These are phyloP conservation scores for Myriosclerotinia scirpicola DNA, from an alignment of 2,329 filamentous ascomycete genomes.

Conservation along the genomic window DNA sequence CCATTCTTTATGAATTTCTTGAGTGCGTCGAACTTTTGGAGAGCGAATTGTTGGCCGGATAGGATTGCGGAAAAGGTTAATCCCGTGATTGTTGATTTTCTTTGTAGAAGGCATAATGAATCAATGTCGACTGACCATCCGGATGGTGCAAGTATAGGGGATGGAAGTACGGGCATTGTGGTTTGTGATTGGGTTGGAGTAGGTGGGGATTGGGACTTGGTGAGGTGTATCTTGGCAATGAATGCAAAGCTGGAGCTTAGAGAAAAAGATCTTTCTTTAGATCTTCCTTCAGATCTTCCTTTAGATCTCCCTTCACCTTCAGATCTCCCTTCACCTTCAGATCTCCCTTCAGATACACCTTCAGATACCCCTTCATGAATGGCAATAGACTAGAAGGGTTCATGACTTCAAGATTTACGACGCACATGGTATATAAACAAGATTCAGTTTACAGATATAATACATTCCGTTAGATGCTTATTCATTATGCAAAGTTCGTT, in stretches of 20 bases:
- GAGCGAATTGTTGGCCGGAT: conserved; percentile 87
- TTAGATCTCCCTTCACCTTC: not conserved
- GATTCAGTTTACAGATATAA: conserved; percentile 34
- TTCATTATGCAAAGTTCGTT: conserved; percentile 29
- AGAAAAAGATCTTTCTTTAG: conserved; percentile 15
- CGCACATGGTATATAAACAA: conserved; percentile 22
- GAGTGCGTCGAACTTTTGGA: conserved; percentile 92
- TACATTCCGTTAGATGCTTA: conserved; percentile 29
- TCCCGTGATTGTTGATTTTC: conserved; percentile 66
- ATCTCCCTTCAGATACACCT: not conserved
- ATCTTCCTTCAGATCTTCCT: not conserved
- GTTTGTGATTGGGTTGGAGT: conserved; percentile 92
- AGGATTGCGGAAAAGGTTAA: conserved; percentile 86
- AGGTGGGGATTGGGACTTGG: conserved; percentile 85
- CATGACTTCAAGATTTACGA: conserved; percentile 27
- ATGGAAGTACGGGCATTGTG: conserved; percentile 81
- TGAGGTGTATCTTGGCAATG: conserved; percentile 86
- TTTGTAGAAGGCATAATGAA: conserved; percentile 57
- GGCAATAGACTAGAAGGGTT: conserved; percentile 10
- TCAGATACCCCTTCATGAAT: conserved; percentile 6
- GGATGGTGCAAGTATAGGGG: conserved; percentile 51
- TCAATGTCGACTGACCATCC: conserved; percentile 27
- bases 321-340: not conserved
- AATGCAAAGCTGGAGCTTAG: conserved; percentile 66
- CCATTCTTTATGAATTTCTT: conserved; percentile 91